Evolutionary conservation across 768 basidiomycete species (phyloP), one percentile per base, ranked within the genome.

Genomic region (Lyophyllum decastes): DNA sequence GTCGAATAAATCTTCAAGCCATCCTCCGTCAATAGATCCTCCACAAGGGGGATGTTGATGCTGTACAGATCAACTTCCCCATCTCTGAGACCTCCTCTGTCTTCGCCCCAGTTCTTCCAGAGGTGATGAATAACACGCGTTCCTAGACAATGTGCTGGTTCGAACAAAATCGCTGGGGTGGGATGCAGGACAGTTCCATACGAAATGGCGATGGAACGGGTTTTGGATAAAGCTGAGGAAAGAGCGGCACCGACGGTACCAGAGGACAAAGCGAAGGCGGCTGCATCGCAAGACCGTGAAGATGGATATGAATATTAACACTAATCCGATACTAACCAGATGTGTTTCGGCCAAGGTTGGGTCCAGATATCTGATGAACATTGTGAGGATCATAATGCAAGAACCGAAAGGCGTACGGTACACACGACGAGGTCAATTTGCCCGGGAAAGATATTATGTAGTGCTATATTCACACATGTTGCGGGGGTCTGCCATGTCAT

Each of bases 161-260:
- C 79, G 62, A 85, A 76, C 52, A 82, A 81, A 16, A 72, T 61
- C 8, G 70, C 59, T 1, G 92, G 87, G 5, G 88, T 87, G 1
- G 91, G 90, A 66, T 85, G 81, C 45, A 81, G 68, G 51, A 95
- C 84, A 16, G 81, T 90, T 34, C 94, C 94, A 68, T 97, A 96
- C 0, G 93, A 95, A 35, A 98, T 67, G 1, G 95, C 95, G 57
- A 97, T 89, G 41, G 92, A 84, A 38, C 92, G 88, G 26, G 76
- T 79, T 56, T 78, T 78, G 24, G 89, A 87, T 44, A 94, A 78
- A 22, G 84, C 84, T 21, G 89, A 87, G 25, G 90, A 90, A 70
- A 98, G 77, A 16, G 95, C 90, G 2, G 94, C 95, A 38, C 95
- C 95, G 60, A 98, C 80, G 1, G 95, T 98, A 2, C 95, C 95